These are phyloP conservation scores for Pyrenophora tritici-repentis DNA, from an alignment of 2,329 filamentous ascomycete genomes.

Conservation along the genomic window DNA sequence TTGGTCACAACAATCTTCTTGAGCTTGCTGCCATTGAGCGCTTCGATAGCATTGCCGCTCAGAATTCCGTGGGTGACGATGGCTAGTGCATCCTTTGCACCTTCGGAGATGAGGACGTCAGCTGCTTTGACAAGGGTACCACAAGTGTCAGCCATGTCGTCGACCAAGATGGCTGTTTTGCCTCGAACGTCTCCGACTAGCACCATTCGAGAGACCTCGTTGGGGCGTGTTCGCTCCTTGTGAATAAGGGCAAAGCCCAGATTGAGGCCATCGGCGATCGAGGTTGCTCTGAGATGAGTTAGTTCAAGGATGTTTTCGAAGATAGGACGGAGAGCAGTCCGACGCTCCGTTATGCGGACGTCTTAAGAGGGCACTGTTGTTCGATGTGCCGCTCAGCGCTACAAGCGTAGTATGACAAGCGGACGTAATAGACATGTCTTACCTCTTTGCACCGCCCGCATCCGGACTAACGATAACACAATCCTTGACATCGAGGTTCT, in stretches of 20 bases:
- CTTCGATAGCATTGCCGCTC: constrained; percentile 85
- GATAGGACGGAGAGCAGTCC: constrained; percentile 1
- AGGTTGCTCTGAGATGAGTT: constrained; percentile 68
- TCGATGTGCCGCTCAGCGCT: not conserved
- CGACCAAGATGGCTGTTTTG: constrained; percentile 93
- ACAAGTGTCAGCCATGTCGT: constrained; percentile 98
- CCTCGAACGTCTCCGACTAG: constrained; percentile 93
- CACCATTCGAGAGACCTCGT: constrained; percentile 90
- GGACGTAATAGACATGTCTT: constrained; percentile 24
- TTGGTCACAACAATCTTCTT: constrained; percentile 87
- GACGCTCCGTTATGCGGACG: constrained; percentile 1
- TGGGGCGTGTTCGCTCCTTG: constrained; percentile 90
- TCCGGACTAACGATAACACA: constrained; percentile 95
- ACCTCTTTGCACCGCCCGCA: constrained; percentile 90
- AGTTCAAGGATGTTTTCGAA: constrained; percentile 14
- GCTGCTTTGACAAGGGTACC: constrained; percentile 88
- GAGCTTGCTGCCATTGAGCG: constrained; percentile 76
- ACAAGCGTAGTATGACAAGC: not conserved
- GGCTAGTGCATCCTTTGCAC: constrained; percentile 86
- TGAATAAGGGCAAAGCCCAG: constrained; percentile 92
- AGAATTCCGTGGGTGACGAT: constrained; percentile 96
- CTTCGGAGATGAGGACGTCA: constrained; percentile 76
- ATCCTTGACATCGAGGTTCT: constrained; percentile 79
- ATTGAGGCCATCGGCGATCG: constrained; percentile 89
- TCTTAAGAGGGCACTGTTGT: not conserved